These are phyloP conservation scores for Raffaelea deltoideospora DNA, from an alignment of 2,329 filamentous ascomycete genomes.

Conservation along the genomic window DNA sequence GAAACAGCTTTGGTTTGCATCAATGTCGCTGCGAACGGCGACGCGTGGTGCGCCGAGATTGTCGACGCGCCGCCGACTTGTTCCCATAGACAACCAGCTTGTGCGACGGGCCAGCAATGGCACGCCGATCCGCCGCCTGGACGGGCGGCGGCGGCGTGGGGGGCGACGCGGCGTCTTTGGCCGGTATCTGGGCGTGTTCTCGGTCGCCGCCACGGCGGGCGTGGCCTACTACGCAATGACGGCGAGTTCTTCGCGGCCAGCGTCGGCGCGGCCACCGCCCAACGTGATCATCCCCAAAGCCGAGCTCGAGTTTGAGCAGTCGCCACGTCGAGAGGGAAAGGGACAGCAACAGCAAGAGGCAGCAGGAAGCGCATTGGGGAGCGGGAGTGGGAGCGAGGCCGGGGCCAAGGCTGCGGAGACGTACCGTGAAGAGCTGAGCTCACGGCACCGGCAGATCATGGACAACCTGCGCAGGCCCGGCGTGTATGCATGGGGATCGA, in stretches of 20 bases:
- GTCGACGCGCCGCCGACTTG: no score
- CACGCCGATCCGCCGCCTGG: no score
- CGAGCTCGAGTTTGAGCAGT: slow-evolving; percentile 53
- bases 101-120: no score
- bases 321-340: slow-evolving; percentile 24
- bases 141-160: neutral
- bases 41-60: no score
- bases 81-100: no score
- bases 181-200: neutral
- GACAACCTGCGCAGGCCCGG: slow-evolving; percentile 70
- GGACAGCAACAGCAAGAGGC: neutral
- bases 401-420: no score
- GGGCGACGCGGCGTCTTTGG: neutral
- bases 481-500: slow-evolving; percentile 89
- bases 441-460: slow-evolving; percentile 83
- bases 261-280: slow-evolving; percentile 1
- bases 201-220: neutral
- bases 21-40: no score
- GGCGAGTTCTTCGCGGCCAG: slow-evolving; percentile 8
- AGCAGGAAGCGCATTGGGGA: neutral
- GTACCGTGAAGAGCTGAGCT: slow-evolving; percentile 38
- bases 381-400: no score
- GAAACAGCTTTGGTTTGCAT: no score
- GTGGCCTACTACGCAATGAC: neutral
- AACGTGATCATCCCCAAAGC: slow-evolving; percentile 17